phyloP scores from a whole-genome alignment of 2,329 filamentous ascomycete species.

The Niveomyces coronatus region DNA sequence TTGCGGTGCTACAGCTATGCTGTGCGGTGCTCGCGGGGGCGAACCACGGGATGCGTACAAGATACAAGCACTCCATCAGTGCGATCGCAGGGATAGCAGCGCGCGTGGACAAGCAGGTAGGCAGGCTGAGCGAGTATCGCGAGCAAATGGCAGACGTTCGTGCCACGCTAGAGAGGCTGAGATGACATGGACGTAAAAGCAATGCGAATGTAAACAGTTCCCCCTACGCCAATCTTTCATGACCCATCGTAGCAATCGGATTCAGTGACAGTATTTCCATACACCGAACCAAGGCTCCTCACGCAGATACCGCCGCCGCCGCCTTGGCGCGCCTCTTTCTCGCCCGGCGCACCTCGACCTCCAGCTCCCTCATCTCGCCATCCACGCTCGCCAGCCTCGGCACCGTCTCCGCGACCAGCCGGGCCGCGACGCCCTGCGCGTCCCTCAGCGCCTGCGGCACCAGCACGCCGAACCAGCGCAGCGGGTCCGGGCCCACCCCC shows the following conservation, averaged over 20 bases:
- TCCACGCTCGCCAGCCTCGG: conserved; percentile 47
- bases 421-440: conserved; percentile 49
- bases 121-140: conserved; percentile 22
- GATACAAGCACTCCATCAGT: conserved; percentile 40
- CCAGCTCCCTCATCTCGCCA: conserved; percentile 51
- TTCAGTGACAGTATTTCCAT: too few relatives aligned
- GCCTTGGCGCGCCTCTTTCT: conserved; percentile 44
- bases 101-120: conserved; percentile 27
- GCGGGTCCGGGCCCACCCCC: conserved; percentile 36
- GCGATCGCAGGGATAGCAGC: conserved; percentile 39
- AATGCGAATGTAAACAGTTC: too few relatives aligned
- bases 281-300: too few relatives aligned
- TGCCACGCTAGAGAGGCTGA: conserved; percentile 17
- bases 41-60: conserved; percentile 33
- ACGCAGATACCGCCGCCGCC: conserved; percentile 20
- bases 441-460: conserved; percentile 41
- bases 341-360: conserved; percentile 57
- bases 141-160: conserved; percentile 38
- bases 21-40: conserved; percentile 39
- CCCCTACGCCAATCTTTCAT: too few relatives aligned
- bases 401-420: conserved; percentile 46
- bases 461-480: conserved; percentile 47
- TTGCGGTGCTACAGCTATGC: conserved; percentile 46
- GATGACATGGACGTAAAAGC: not conserved
- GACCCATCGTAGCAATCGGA: too few relatives aligned